Conservation (phyloP, 768 basidiomycete species). For the Suillus lakei region DNA sequence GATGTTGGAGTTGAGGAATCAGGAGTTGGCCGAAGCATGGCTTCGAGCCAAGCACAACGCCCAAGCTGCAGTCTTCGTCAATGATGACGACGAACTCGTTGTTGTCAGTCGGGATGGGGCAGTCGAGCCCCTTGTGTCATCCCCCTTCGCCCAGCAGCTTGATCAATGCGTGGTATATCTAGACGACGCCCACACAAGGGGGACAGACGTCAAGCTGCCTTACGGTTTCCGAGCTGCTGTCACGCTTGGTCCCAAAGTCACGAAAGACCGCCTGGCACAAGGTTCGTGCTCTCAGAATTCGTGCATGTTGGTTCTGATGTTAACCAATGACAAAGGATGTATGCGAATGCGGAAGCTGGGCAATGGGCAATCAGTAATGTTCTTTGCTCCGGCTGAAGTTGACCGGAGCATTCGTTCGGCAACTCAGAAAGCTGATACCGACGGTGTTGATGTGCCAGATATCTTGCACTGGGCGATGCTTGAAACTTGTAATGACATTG, state of each 20-base stretch:
- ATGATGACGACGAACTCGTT: not conserved
- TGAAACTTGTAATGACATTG: constrained; percentile 48
- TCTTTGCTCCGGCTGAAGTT: constrained; percentile 50
- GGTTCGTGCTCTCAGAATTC: not conserved
- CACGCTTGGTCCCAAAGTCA: constrained; percentile 52
- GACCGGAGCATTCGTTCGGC: constrained; percentile 39
- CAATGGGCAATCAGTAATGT: constrained; percentile 49
- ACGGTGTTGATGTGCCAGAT: constrained; percentile 27
- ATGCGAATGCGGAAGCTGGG: constrained; percentile 60
- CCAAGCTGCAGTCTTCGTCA: not conserved
- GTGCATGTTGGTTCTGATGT: not conserved
- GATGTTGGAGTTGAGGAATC: not conserved
- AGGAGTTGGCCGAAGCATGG: not conserved
- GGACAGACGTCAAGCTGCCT: constrained; percentile 43
- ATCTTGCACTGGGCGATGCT: constrained; percentile 50
- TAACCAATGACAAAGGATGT: constrained; percentile 39
- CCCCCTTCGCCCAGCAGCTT: not conserved
- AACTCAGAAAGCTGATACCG: constrained; percentile 12
- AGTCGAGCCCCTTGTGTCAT: not conserved
- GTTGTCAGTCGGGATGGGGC: not conserved
- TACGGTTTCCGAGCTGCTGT: constrained; percentile 45
- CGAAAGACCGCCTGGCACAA: constrained; percentile 44
- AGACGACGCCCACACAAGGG: not conserved
- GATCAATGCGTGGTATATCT: not conserved
- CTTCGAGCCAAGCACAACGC: not conserved